Conservation (phyloP, 129 eudicot genomes). For the Gnaphalium uliginosum region DNA sequence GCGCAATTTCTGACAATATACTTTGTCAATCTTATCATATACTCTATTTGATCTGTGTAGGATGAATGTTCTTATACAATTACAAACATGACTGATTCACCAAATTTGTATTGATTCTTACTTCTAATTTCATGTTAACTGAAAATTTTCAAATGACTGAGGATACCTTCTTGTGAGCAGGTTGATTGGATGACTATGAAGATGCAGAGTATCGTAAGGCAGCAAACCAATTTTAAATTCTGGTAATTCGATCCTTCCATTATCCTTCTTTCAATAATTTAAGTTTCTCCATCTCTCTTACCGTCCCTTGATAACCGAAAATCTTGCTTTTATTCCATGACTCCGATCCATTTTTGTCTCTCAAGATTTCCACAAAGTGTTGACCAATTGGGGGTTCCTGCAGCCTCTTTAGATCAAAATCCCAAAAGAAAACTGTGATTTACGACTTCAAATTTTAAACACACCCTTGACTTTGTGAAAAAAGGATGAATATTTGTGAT, state of each 20-base stretch:
- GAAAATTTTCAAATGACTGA: neutral
- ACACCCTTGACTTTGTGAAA: no score
- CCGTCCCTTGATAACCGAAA: conserved; percentile 18
- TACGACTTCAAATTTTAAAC: neutral
- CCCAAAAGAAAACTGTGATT: conserved; percentile 1
- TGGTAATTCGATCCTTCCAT: conserved; percentile 50
- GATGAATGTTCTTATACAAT: neutral
- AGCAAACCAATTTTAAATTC: conserved; percentile 34
- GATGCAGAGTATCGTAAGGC: conserved; percentile 45
- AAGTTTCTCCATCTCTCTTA: conserved; percentile 38
- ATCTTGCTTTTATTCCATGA: conserved; percentile 17
- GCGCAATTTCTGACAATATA: conserved; percentile 3
- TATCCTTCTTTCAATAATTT: conserved; percentile 36
- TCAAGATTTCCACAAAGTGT: conserved; percentile 14
- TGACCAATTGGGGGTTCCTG: conserved; percentile 20
- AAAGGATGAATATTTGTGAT: conserved; percentile 26
- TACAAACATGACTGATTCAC: neutral
- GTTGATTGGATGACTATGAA: conserved; percentile 41
- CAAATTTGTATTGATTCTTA: neutral
- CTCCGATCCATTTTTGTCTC: conserved; percentile 33
- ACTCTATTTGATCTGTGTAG: conserved; percentile 1
- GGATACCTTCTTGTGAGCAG: conserved; percentile 61
- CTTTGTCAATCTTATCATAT: conserved; percentile 3
- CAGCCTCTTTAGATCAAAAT: conserved; percentile 24
- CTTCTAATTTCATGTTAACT: neutral